These are phyloP conservation scores for Phyllosticta citrichinensis DNA, from an alignment of 2,329 filamentous ascomycete genomes.

Conservation along the genomic window DNA sequence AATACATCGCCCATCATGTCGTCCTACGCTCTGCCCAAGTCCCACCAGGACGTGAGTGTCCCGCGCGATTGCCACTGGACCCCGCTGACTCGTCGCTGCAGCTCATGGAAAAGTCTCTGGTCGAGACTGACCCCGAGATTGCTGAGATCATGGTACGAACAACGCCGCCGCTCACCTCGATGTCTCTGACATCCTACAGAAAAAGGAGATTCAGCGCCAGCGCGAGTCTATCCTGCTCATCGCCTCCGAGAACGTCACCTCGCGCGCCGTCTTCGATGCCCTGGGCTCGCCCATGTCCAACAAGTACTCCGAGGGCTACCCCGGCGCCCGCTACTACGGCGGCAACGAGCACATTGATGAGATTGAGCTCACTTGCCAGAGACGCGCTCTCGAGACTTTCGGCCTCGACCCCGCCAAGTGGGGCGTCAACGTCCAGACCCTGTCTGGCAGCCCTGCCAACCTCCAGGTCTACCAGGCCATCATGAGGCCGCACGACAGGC, in stretches of 20 bases:
- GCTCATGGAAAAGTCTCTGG: constrained; percentile 93
- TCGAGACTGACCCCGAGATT: constrained; percentile 88
- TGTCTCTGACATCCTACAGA: constrained; percentile 39
- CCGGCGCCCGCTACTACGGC: constrained; percentile 90
- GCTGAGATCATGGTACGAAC: constrained; percentile 79
- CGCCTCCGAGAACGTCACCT: constrained; percentile 32
- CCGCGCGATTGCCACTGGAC: constrained; percentile 12
- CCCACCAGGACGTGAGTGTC: constrained; percentile 53
- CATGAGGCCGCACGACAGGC: constrained; percentile 86
- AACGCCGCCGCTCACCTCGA: constrained; percentile 10
- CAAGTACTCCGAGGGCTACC: constrained; percentile 98
- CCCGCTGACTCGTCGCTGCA: constrained; percentile 37
- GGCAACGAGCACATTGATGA: constrained; percentile 95
- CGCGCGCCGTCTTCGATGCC: constrained; percentile 30
- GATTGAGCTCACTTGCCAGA: constrained; percentile 80
- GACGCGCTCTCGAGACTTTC: constrained; percentile 80
- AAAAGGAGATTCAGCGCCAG: constrained; percentile 91
- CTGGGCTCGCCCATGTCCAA: constrained; percentile 56
- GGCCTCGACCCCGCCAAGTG: constrained; percentile 74
- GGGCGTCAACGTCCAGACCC: constrained; percentile 87
- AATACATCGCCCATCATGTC: constrained; percentile 19
- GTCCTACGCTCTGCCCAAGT: constrained; percentile 54
- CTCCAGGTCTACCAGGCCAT: constrained; percentile 96
- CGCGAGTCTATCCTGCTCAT: constrained; percentile 79
- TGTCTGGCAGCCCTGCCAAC: constrained; percentile 90